phyloP scores from a whole-genome alignment of 129 eudicot species.

The Logfia minima region DNA sequence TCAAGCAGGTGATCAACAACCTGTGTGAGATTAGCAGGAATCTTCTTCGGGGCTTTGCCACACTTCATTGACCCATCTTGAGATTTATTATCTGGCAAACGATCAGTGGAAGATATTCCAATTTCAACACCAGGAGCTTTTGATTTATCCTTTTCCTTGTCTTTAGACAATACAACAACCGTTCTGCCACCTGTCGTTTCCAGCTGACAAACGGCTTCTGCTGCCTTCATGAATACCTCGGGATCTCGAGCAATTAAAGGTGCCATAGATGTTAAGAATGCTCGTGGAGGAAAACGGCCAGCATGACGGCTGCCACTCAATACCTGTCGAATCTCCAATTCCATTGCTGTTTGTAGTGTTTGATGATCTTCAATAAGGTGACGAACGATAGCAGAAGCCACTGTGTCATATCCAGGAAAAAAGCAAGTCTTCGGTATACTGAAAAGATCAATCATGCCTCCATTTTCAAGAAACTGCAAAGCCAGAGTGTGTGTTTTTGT shows the following conservation, averaged over 20 bases:
- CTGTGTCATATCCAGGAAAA: conserved; percentile 90
- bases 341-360: conserved; percentile 97
- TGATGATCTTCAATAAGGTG: conserved; percentile 98
- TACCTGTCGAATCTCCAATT: conserved; percentile 82
- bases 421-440: conserved; percentile 74
- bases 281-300: conserved; percentile 73
- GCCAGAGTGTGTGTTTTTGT: conserved; percentile 81
- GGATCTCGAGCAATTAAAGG: conserved; percentile 95
- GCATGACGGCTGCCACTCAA: conserved; percentile 75
- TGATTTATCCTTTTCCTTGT: conserved; percentile 62
- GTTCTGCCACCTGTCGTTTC: conserved; percentile 89
- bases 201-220: conserved; percentile 76
- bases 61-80: conserved; percentile 68
- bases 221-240: conserved; percentile 81
- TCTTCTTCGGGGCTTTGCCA: conserved; percentile 76
- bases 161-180: conserved; percentile 60
- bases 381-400: conserved; percentile 91
- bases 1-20: conserved; percentile 96
- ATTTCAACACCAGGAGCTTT: conserved; percentile 64
- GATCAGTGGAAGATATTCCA: conserved; percentile 49
- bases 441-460: conserved; percentile 78
- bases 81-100: conserved; percentile 60
- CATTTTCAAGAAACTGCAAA: conserved; percentile 73
- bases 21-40: conserved; percentile 81
- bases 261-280: conserved; percentile 89